phyloP scores from a whole-genome alignment of 345 rosid species.

The Gossypium rotundifolium region DNA sequence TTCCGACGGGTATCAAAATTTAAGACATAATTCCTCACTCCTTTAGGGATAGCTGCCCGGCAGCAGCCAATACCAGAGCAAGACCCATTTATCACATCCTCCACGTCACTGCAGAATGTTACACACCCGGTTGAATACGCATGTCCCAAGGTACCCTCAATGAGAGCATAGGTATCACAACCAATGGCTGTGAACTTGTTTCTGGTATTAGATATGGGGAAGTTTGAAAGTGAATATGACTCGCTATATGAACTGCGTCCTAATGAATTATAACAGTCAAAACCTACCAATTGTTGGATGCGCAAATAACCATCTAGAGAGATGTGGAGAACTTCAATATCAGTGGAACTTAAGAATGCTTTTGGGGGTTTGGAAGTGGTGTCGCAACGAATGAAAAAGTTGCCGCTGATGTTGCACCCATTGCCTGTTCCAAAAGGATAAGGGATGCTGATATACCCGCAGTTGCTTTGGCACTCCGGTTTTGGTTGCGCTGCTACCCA shows the following conservation, averaged over 20 bases:
- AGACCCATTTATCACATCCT: background rate
- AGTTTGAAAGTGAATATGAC: background rate
- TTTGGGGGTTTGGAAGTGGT: background rate
- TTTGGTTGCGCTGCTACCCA: background rate
- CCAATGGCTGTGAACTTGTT: conserved; percentile 12
- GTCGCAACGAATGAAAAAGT: conserved; percentile 12
- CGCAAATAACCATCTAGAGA: background rate
- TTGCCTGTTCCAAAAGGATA: conserved; percentile 20
- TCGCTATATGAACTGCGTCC: background rate
- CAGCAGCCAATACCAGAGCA: conserved; percentile 17
- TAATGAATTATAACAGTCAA: background rate
- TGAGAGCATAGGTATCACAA: background rate
- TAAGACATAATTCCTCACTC: background rate
- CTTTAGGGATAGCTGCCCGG: conserved; percentile 7
- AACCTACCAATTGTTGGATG: accelerated
- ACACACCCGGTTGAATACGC: conserved; percentile 27
- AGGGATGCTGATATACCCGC: conserved; percentile 12
- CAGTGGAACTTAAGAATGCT: background rate
- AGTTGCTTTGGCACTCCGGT: background rate
- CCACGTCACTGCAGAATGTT: conserved; percentile 17
- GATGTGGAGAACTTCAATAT: background rate
- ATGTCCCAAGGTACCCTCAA: background rate
- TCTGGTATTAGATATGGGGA: background rate
- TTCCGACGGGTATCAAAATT: accelerated
- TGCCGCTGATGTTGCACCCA: background rate